phyloP scores from a whole-genome alignment of 2,329 filamentous ascomycete species.

The Aureobasidium sp. region DNA sequence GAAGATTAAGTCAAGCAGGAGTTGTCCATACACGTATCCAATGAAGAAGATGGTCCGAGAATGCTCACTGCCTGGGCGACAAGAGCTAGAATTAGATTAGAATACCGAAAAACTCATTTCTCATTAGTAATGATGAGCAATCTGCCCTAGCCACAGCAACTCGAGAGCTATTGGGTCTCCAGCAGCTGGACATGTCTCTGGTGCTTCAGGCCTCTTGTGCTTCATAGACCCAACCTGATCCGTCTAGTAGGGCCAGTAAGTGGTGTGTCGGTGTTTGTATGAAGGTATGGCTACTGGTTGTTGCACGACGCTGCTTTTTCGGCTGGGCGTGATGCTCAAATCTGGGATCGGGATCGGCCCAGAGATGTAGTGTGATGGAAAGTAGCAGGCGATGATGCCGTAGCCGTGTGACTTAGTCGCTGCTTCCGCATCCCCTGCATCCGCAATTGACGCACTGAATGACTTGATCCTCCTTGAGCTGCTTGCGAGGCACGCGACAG shows the following conservation, averaged over 20 bases:
- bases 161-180: neutral
- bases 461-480: constrained; percentile 83
- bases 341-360: neutral
- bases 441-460: constrained; percentile 95
- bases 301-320: neutral
- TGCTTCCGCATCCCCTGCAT: constrained; percentile 82
- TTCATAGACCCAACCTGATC: neutral
- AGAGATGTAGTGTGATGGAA: neutral
- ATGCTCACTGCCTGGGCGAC: neutral
- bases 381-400: neutral
- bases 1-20: constrained; percentile 23
- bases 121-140: constrained; percentile 1
- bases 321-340: neutral
- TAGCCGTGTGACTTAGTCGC: constrained; percentile 49
- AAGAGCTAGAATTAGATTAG: neutral
- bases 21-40: neutral
- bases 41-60: neutral
- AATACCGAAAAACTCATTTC: constrained; percentile 5
- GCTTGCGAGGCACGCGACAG: constrained; percentile 83
- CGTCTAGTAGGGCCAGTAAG: neutral
- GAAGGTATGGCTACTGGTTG: neutral
- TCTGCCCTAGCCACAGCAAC: neutral
- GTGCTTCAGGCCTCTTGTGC: neutral
- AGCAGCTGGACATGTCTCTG: neutral
- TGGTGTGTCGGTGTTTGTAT: neutral